Conservation (phyloP, 257 asterid genomes). For the Ligustrum vulgare region DNA sequence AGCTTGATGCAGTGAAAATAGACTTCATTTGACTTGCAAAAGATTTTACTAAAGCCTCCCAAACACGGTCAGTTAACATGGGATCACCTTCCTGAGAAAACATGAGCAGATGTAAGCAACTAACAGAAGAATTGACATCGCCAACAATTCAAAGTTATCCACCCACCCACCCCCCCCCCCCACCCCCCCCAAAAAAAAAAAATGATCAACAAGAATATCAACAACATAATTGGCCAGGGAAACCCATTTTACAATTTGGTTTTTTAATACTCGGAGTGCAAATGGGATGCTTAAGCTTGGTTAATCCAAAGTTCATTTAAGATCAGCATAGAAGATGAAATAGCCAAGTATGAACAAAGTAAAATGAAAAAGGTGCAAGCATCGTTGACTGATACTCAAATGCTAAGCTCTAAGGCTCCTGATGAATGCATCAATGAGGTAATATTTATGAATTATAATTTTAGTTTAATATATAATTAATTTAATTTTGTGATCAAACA, state of each 20-base stretch:
- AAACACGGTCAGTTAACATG: slow-evolving; percentile 79
- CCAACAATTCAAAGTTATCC: neutral
- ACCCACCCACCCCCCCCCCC: no score
- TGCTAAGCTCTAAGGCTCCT: neutral
- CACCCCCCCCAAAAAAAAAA: no score
- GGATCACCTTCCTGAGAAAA: slow-evolving; percentile 85
- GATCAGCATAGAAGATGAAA: neutral
- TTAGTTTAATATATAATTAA: no score
- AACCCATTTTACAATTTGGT: neutral
- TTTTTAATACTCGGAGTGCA: neutral
- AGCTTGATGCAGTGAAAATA: slow-evolving; percentile 88
- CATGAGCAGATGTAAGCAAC: slow-evolving; percentile 28
- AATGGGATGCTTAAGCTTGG: neutral
- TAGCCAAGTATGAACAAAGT: neutral
- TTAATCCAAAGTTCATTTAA: neutral
- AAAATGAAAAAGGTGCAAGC: neutral
- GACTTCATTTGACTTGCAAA: slow-evolving; percentile 97
- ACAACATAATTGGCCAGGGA: neutral
- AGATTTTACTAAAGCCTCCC: slow-evolving; percentile 89
- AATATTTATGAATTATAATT: no score
- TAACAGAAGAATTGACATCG: neutral
- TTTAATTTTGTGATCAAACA: neutral
- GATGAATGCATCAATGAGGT: neutral
- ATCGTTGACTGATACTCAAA: neutral
- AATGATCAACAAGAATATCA: neutral